Evolutionary conservation across 2,329 filamentous ascomycete species (phyloP), one percentile per base, ranked within the genome.

Genomic region (Colletotrichum nymphaeae): DNA sequence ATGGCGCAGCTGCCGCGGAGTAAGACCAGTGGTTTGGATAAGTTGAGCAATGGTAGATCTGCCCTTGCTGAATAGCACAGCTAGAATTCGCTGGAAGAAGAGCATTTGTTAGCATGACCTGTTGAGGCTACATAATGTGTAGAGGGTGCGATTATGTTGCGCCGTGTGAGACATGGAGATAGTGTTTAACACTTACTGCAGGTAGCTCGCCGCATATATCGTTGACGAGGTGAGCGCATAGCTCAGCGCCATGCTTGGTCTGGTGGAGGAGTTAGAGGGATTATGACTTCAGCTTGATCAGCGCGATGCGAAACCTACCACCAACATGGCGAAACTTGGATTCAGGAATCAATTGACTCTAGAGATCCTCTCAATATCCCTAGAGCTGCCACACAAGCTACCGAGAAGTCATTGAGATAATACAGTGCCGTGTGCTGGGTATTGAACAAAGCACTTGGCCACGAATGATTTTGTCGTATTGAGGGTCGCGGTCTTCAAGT

Each of bases 191-290:
- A 86, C 93, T 79, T 93, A 98, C 96, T 81, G 95, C 94, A 75
- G 95, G 95, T 72, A 98, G 91, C 85, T 97, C 94, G 80, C 97
- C 97, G 83, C 97, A 96, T 73, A 94, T 89, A 81, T 98, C 95
- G 81, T 95, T 92, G 76, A 98, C 93, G 75, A 98, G 89, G 81
- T 97, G 91, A 86, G 93, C 90, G 87, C 95, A 98, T 80, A 98
- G 94, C 90, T 98, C 94, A 80, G 93, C 91, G 77, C 93, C 89
- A 82, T 93, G 90, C 86, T 95, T 91, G 74, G 90, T 91, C 91
- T 93, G 28, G 2, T 26, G 22, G 26, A 66, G 7, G 49, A 9
- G 37, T 73, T 26, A 73, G 69, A 46, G 14, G 49, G 60, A 46
- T 55, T 28, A 9, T 9, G 22, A 59, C 2, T 60, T n/a, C 26